A percentile compares a stretch with the other conserved stretches of the same genome.
Conservation (phyloP, 1,139 yeast genomes). For the Saccharomyces hybrid region DNA sequence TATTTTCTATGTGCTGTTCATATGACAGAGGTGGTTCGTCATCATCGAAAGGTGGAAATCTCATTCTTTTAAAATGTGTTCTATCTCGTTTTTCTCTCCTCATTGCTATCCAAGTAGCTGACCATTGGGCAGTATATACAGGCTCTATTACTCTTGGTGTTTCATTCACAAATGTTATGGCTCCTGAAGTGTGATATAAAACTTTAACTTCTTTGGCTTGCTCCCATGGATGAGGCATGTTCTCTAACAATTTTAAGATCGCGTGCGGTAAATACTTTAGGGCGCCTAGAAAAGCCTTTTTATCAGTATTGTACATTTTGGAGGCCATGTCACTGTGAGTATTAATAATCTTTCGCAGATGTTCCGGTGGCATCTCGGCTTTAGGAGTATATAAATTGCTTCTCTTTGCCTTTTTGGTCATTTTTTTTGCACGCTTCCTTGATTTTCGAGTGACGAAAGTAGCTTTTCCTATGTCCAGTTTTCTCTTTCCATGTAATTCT, state of each 20-base stretch:
- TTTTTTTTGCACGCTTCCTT: constrained; percentile 19
- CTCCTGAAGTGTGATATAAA: constrained; percentile 84
- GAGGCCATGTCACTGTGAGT: constrained; percentile 86
- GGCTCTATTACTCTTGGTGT: constrained; percentile 89
- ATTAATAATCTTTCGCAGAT: constrained; percentile 71
- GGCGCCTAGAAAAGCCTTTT: constrained; percentile 83
- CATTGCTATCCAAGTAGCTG: constrained; percentile 87
- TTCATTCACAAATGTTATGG: constrained; percentile 91
- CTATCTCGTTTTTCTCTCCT: constrained; percentile 89
- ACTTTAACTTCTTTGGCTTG: constrained; percentile 77
- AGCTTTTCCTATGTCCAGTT: neutral
- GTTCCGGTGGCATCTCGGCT: constrained; percentile 91
- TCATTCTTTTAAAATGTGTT: constrained; percentile 79
- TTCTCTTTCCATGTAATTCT: neutral
- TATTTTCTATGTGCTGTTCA: constrained; percentile 66
- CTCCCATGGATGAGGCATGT: constrained; percentile 99
- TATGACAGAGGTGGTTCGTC: constrained; percentile 90
- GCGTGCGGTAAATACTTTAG: constrained; percentile 96
- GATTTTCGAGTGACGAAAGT: neutral
- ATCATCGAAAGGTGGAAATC: constrained; percentile 94
- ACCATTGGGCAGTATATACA: constrained; percentile 91
- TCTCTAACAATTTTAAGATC: constrained; percentile 75
- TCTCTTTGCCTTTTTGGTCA: constrained; percentile 32
- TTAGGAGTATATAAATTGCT: constrained; percentile 49
- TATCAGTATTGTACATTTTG: constrained; percentile 74